Conservation (phyloP, 2,329 filamentous ascomycete species). For the Pseudocercospora fuligena region DNA sequence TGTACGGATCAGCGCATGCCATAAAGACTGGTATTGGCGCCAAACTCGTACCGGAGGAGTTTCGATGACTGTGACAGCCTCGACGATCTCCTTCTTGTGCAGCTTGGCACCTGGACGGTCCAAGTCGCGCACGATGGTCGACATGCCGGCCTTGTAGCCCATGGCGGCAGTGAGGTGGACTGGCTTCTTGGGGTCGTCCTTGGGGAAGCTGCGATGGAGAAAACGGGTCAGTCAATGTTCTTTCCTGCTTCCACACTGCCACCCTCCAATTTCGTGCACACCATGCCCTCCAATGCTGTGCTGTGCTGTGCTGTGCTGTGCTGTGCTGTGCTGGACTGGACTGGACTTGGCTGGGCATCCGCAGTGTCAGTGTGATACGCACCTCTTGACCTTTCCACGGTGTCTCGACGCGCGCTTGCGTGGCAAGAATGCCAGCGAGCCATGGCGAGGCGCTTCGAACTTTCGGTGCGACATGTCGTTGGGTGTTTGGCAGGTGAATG, state of each 20-base stretch:
- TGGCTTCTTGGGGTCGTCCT: constrained; percentile 99
- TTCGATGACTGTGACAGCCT: constrained; percentile 86
- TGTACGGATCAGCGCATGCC: constrained; percentile 55
- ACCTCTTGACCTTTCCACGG: constrained; percentile 96
- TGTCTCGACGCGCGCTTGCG: constrained; percentile 90
- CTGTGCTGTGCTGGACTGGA: too few species aligned
- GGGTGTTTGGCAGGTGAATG: constrained; percentile 16
- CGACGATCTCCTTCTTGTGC: constrained; percentile 98
- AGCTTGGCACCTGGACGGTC: constrained; percentile 99
- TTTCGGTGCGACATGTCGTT: constrained; percentile 63
- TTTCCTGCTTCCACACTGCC: background rate
- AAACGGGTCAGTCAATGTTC: constrained; percentile 22
- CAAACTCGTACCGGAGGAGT: constrained; percentile 77
- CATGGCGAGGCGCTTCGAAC: constrained; percentile 91
- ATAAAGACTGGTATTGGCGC: constrained; percentile 65
- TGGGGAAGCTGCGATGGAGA: constrained; percentile 80
- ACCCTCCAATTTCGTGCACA: background rate
- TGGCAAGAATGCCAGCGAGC: constrained; percentile 65
- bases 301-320: too few species aligned
- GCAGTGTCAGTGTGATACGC: constrained; percentile 50
- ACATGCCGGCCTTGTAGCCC: constrained; percentile 99
- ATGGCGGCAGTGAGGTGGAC: constrained; percentile 94
- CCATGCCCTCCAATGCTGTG: background rate
- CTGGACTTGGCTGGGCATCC: background rate
- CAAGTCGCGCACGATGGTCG: constrained; percentile 98